Conservation (phyloP, 208 protist genomes). For the Trypanosoma platydactyli region DNA sequence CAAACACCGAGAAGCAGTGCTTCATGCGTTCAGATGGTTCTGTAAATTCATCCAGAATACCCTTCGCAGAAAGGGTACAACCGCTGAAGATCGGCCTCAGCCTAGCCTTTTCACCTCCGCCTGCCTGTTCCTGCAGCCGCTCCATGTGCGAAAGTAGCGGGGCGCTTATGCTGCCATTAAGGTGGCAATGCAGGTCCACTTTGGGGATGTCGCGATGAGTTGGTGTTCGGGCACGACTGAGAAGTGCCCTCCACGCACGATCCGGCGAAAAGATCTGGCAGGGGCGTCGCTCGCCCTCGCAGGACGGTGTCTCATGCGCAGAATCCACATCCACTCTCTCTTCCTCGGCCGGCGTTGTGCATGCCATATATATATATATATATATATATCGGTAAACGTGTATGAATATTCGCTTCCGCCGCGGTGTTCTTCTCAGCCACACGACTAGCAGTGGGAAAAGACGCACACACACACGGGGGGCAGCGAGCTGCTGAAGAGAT, state of each 20-base stretch:
- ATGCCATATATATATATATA: too few species aligned
- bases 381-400: too few species aligned
- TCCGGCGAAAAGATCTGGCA: neutral
- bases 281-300: too few species aligned
- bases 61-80: neutral
- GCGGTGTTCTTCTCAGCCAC: too few species aligned
- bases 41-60: constrained; percentile 1
- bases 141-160: constrained; percentile 57
- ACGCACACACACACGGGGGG: too few species aligned
- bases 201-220: constrained; percentile 49
- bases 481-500: too few species aligned
- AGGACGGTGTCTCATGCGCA: too few species aligned
- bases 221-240: neutral
- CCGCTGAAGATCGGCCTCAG: too few species aligned
- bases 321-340: neutral
- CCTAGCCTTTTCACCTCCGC: neutral
- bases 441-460: neutral
- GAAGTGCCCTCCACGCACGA: neutral
- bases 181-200: constrained; percentile 70
- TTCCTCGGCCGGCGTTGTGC: neutral
- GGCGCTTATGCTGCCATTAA: constrained; percentile 76
- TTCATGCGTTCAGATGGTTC: constrained; percentile 56
- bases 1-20: constrained; percentile 78
- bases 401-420: too few species aligned
- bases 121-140: constrained; percentile 18